Conservation (phyloP, 371 early-diverging fungal genomes). For the Mucor saturninus region DNA sequence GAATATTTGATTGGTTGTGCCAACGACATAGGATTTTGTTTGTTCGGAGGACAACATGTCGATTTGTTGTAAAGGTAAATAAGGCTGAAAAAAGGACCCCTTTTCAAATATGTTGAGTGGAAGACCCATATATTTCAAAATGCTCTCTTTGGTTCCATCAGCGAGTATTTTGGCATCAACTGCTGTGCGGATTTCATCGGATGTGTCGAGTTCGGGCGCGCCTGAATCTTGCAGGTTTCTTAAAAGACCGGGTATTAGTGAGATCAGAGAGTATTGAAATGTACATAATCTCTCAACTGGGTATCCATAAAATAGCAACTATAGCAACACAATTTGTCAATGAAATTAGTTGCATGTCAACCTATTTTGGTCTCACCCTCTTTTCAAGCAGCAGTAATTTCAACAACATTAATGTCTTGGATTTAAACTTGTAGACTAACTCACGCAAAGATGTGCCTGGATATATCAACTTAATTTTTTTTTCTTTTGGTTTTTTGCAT, state of each 20-base stretch:
- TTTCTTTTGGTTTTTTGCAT: too few relatives aligned
- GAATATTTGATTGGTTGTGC: conserved; percentile 83
- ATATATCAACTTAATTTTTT: conserved; percentile 7
- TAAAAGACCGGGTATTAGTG: conserved; percentile 70
- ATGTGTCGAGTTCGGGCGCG: conserved; percentile 56
- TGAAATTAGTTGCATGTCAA: too few relatives aligned
- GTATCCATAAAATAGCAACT: conserved; percentile 84
- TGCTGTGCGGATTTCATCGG: conserved; percentile 21
- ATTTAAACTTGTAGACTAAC: conserved; percentile 71
- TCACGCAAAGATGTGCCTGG: conserved; percentile 74
- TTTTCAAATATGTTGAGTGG: conserved; percentile 78
- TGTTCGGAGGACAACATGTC: conserved; percentile 72
- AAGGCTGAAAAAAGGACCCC: conserved; percentile 84
- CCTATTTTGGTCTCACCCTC: conserved; percentile 38
- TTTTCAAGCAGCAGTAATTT: conserved; percentile 80
- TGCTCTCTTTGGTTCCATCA: conserved; percentile 51
- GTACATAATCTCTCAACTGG: conserved; percentile 81
- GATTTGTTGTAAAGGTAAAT: conserved; percentile 85
- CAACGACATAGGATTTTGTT: conserved; percentile 74
- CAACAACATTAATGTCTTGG: conserved; percentile 74
- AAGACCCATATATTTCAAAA: conserved; percentile 64
- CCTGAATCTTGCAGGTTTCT: conserved; percentile 71
- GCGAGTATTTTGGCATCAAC: conserved; percentile 41
- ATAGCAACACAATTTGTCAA: background rate
- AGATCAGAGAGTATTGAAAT: conserved; percentile 80